Evolutionary conservation across 805 yeast genomes (phyloP), one percentile per base, ranked within the genome.

Genomic region (Wickerhamomyces sydowiorum): DNA sequence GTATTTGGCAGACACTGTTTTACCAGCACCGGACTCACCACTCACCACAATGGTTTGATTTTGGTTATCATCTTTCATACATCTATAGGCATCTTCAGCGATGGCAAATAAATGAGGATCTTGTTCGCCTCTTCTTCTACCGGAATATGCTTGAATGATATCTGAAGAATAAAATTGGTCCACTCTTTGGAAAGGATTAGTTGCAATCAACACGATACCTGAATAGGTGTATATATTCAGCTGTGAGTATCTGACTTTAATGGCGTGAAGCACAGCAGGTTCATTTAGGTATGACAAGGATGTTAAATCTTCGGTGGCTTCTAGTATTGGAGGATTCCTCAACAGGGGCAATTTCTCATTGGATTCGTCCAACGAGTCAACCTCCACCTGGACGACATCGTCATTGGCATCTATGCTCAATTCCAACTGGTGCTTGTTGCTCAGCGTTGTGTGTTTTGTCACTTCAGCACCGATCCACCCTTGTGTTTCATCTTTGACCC

Each of bases 11-110:
- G 93, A 82, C 33, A 91, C 98, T 5, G 98, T 93, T 58, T 91
- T 93, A 64, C 99, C 99, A 23, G 99, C 98, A 65, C 99, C 99
- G 7, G 96, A 86, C 66, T 91, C 99, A 66, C 99, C 99, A 53
- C 90, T 80, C 15, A 91, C 98, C 15, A 91, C 96, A 48, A 91
- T 90, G 1, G 99, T 91, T 67, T 91, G 99, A 67, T 91, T 90
- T 53, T 78, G 73, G 32, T 76, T 70, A 54, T 88, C 95, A 38
- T 82, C 74, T 56, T 86, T 84, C 99, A 91, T 91, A 59, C 95
- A 83, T 55, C 96, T 75, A 62, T 89, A 90, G 6, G 98, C 97
- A 57, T 93, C 97, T 64, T 90, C 98, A 22, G 99, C 98, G 53
- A 91, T 91, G 36, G 97, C 96, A 64, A 91, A 91, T 59, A 91